A percentile compares a stretch with the other conserved stretches of the same genome.
These are phyloP conservation scores for Chamaenerion angustifolium DNA, from an alignment of 345 rosid genomes.

Conservation along the genomic window DNA sequence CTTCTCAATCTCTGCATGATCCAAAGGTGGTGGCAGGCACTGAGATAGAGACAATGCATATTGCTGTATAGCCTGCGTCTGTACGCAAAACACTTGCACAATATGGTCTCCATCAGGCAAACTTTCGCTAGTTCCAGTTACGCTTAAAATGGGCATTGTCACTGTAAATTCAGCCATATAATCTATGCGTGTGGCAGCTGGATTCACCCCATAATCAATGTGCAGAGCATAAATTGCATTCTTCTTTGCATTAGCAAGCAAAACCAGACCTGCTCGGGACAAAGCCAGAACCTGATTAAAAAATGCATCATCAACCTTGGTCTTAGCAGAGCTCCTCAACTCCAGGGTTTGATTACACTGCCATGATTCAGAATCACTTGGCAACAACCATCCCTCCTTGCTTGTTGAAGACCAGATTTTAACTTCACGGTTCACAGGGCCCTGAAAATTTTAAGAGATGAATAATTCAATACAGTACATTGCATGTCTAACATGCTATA, in stretches of 20 bases:
- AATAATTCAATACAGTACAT: no score
- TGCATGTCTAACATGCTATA: no score
- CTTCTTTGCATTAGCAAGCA: slow-evolving; percentile 60
- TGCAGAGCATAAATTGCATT: slow-evolving; percentile 62
- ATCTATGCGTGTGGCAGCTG: slow-evolving; percentile 55
- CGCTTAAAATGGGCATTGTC: slow-evolving; percentile 66
- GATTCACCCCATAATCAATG: slow-evolving; percentile 51
- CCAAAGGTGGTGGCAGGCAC: slow-evolving; percentile 51
- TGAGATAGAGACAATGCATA: slow-evolving; percentile 58
- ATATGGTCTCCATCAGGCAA: slow-evolving; percentile 38
- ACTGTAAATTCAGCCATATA: slow-evolving; percentile 68
- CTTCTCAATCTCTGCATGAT: slow-evolving; percentile 35
- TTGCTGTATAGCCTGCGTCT: slow-evolving; percentile 73
- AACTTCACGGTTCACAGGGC: slow-evolving; percentile 45
- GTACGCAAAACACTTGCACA: slow-evolving; percentile 61
- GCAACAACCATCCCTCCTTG: slow-evolving; percentile 68
- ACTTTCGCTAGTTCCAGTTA: slow-evolving; percentile 62
- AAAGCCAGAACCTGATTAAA: slow-evolving; percentile 60
- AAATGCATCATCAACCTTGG: slow-evolving; percentile 40
- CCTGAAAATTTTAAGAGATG: slow-evolving; percentile 16
- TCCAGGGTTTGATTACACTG: slow-evolving; percentile 51
- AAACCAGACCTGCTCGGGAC: slow-evolving; percentile 41
- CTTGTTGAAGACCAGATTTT: slow-evolving; percentile 47
- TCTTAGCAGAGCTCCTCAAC: slow-evolving; percentile 37
- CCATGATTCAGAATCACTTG: slow-evolving; percentile 47